These are phyloP conservation scores for Colletotrichum spinosum DNA, from an alignment of 2,329 filamentous ascomycete species.

Conservation along the genomic window DNA sequence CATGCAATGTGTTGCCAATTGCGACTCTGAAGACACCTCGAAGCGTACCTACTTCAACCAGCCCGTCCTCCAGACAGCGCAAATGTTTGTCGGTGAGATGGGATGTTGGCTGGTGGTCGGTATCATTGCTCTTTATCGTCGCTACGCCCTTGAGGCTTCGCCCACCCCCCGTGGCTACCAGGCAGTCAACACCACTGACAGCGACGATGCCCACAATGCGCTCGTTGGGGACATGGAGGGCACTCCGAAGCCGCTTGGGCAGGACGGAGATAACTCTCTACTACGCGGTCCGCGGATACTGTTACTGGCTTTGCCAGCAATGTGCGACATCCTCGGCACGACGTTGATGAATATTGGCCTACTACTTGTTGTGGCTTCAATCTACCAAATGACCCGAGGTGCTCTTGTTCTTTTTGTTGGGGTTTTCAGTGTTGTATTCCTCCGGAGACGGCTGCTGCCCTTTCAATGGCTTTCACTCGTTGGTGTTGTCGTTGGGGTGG, in stretches of 20 bases:
- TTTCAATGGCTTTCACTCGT: slow-evolving; percentile 94
- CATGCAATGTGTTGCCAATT: slow-evolving; percentile 96
- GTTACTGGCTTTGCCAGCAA: slow-evolving; percentile 85
- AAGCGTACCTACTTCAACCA: slow-evolving; percentile 86
- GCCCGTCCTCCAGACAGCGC: slow-evolving; percentile 93
- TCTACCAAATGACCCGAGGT: slow-evolving; percentile 98
- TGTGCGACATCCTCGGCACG: slow-evolving; percentile 94
- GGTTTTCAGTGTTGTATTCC: slow-evolving; percentile 91
- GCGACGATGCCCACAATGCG: slow-evolving; percentile 56
- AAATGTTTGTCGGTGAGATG: slow-evolving; percentile 98
- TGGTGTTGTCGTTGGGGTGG: slow-evolving; percentile 89
- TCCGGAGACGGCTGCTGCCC: slow-evolving; percentile 80
- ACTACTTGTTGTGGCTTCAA: slow-evolving; percentile 92
- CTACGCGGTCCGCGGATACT: slow-evolving; percentile 78
- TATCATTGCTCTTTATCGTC: slow-evolving; percentile 73
- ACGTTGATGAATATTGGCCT: slow-evolving; percentile 98
- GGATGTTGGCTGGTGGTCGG: slow-evolving; percentile 95
- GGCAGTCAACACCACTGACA: slow-evolving; percentile 64
- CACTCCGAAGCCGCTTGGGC: slow-evolving; percentile 59
- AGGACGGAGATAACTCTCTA: slow-evolving; percentile 65
- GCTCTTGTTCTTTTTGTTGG: slow-evolving; percentile 96
- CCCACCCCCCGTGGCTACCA: slow-evolving; percentile 71
- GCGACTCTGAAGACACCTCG: slow-evolving; percentile 75
- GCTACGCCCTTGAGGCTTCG: slow-evolving; percentile 59
- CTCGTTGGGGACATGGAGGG: slow-evolving; percentile 56